Evolutionary conservation across 2,329 filamentous ascomycete species (phyloP).

Genomic region (Trichoderma polysporum): DNA sequence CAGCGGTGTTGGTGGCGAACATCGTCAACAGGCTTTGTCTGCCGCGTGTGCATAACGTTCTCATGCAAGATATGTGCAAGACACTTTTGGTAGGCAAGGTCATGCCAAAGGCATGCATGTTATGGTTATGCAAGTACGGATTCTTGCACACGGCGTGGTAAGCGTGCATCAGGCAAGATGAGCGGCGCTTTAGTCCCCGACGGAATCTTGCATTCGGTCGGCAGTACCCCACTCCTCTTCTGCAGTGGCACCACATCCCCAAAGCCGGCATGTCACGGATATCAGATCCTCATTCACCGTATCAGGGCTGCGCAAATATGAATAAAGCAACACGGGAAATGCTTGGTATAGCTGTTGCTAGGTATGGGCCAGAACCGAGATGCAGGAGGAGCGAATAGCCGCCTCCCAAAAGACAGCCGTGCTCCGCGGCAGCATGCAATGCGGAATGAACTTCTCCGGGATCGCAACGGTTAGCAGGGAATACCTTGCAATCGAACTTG

Average conservation of each 20-base stretch:
- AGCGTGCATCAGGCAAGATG: conserved; percentile 23
- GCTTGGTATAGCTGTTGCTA: background rate
- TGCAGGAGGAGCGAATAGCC: background rate
- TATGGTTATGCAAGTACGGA: conserved; percentile 19
- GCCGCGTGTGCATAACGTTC: conserved; percentile 6
- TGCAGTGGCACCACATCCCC: conserved; percentile 22
- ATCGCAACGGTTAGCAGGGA: conserved; percentile 11
- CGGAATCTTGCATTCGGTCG: conserved; percentile 34
- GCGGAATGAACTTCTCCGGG: conserved; percentile 6
- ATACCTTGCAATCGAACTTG: conserved; percentile 7
- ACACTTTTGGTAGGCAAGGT: background rate
- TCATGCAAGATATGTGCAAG: conserved; percentile 16
- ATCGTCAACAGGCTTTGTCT: background rate
- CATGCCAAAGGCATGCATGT: background rate
- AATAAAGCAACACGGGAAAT: background rate
- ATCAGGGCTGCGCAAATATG: background rate
- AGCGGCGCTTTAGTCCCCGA: conserved; percentile 24
- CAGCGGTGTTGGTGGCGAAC: background rate
- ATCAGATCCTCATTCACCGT: conserved; percentile 17
- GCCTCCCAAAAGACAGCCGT: background rate
- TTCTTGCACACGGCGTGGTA: conserved; percentile 20
- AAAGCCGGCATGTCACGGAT: conserved; percentile 17
- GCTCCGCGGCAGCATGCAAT: background rate
- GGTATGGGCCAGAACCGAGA: background rate
- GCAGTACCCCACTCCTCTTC: conserved; percentile 21